phyloP scores from a whole-genome alignment of 192 early-diverging fungal genomes.

The Gryganskiella cystojenkinii region DNA sequence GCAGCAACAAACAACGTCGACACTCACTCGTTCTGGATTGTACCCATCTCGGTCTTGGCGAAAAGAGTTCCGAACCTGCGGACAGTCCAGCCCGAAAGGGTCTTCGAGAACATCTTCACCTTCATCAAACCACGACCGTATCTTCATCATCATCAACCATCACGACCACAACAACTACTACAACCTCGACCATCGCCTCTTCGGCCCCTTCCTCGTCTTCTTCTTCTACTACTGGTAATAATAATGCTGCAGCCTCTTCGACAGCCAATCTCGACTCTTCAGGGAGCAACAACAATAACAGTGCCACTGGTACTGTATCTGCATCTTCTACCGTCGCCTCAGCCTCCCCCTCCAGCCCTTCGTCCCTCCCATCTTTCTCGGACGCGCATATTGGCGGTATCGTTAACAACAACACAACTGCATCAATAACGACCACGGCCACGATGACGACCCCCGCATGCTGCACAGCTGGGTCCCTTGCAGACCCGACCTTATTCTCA shows the following conservation, averaged over 20 bases:
- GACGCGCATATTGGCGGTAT: too few species aligned
- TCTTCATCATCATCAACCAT: not conserved
- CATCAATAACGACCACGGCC: too few species aligned
- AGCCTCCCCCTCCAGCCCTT: too few species aligned
- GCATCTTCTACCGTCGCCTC: too few species aligned
- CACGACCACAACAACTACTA: not conserved
- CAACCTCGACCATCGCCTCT: not conserved
- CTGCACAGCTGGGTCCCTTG: constrained; percentile 5
- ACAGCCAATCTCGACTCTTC: not conserved
- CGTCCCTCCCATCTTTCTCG: too few species aligned
- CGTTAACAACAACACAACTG: not conserved
- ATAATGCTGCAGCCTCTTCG: not conserved
- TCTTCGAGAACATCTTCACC: constrained; percentile 24
- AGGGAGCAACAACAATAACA: not conserved
- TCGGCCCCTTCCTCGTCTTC: not conserved
- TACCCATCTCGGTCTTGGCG: constrained; percentile 44
- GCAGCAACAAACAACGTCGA: constrained; percentile 5
- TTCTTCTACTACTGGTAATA: not conserved
- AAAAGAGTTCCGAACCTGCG: constrained; percentile 30
- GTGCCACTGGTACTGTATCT: not conserved
- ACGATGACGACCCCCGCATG: not conserved
- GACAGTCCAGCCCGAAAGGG: constrained; percentile 35
- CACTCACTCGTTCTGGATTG: constrained; percentile 41
- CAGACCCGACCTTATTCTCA: constrained; percentile 20
- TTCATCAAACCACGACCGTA: not conserved